Evolutionary conservation across 2,329 filamentous ascomycete species (phyloP), one percentile per base, ranked within the genome.

Genomic region (Paraphaeosphaeria minitans): DNA sequence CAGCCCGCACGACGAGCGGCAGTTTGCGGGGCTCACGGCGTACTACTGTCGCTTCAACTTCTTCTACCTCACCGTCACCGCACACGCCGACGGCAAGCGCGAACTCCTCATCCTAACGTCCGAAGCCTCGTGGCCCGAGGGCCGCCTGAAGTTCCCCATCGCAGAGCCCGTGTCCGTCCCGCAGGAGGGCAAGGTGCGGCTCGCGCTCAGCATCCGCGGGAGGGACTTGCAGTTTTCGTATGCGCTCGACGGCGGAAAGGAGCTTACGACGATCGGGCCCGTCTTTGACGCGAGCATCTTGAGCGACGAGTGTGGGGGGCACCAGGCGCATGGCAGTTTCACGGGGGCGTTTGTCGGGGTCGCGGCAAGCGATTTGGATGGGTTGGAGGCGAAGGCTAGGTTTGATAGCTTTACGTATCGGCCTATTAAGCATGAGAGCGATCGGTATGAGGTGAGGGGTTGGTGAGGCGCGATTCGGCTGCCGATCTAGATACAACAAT

Each of bases 41-140:
- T 88, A 88, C 72, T 88, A 88, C 75, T 85, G 82, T 67, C 84
- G 85, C 3, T 88, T 79, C 75, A 88, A 88, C 73, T 88, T 87
- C 73, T 88, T 87, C 77, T 88, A 88, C 64, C 78, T 88, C 6
- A 81, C 84, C 0, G 83, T 88, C 1, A 85, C 85, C 2, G 85
- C 85, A 0, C 75, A 85, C 64, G 75, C 81, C 0, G 81, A 86
- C 55, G 85, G 85, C 0, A 76, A 83, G 60, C 80, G 86, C 10
- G 85, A 88, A 70, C 76, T 88, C 8, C 79, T 86, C 16, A 81
- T 88, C 56, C 71, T 86, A 68, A 79, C 78, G 21, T 87, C 85
- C 0, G 84, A 88, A 64, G 81, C 76, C 0, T 86, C 84, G 0
- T 87, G 77, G 74, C 85, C 85, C 0, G 76, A 82, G 4, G 82